Conservation (phyloP, 2,329 filamentous ascomycete species). For the Paecilomyces niveus region DNA sequence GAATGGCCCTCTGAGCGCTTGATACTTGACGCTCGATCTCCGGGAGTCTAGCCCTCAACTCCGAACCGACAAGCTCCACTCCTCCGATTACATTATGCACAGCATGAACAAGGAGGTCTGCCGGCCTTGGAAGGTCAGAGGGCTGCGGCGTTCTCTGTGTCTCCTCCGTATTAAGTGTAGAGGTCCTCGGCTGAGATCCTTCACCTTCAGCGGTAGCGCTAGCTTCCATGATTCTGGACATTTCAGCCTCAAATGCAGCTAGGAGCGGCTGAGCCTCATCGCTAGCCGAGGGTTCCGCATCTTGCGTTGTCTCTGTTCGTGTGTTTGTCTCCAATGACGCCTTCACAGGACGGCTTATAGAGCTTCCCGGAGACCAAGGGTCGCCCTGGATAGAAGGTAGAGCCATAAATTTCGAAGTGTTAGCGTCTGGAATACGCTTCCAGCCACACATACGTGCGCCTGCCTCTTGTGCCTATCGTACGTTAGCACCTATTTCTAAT, state of each 20-base stretch:
- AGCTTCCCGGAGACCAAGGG: neutral
- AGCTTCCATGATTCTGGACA: slow-evolving; percentile 27
- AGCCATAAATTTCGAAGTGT: slow-evolving; percentile 1
- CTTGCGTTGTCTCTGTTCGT: slow-evolving; percentile 10
- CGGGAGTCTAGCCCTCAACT: slow-evolving; percentile 28
- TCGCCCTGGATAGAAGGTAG: neutral
- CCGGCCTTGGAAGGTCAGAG: slow-evolving; percentile 15
- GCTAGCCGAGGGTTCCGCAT: slow-evolving; percentile 7
- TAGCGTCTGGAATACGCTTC: neutral
- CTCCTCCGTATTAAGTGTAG: slow-evolving; percentile 5
- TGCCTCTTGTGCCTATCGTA: slow-evolving; percentile 13
- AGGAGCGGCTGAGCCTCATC: slow-evolving; percentile 25
- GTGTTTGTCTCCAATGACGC: neutral
- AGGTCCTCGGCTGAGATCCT: slow-evolving; percentile 6
- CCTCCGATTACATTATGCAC: slow-evolving; percentile 27
- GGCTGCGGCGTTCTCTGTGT: slow-evolving; percentile 4
- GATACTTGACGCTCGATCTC: slow-evolving; percentile 31
- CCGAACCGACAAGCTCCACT: slow-evolving; percentile 28
- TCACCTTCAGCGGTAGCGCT: slow-evolving; percentile 7
- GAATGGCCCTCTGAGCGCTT: slow-evolving; percentile 27
- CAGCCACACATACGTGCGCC: slow-evolving; percentile 9
- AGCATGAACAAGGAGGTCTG: slow-evolving; percentile 25
- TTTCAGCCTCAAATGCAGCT: slow-evolving; percentile 32
- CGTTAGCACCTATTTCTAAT: slow-evolving; percentile 3
- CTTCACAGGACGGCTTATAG: neutral